These are phyloP conservation scores for Cercophora newfieldiana DNA, from an alignment of 495 filamentous ascomycete genomes.

Conservation along the genomic window DNA sequence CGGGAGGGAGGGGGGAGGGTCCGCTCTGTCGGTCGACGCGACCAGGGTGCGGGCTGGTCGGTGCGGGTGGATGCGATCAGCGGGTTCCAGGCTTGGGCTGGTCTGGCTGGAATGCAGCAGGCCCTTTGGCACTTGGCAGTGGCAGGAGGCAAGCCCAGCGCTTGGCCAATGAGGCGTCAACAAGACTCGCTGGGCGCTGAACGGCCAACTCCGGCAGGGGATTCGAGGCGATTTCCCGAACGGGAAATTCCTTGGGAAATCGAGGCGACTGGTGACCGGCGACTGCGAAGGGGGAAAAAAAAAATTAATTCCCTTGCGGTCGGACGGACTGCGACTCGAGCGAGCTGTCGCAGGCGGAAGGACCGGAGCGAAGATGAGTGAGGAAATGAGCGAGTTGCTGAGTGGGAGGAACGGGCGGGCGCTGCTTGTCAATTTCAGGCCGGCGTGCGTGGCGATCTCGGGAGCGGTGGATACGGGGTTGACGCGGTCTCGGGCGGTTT, in stretches of 20 bases:
- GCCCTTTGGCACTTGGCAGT: conserved; percentile 21
- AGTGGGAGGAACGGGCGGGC: conserved; percentile 1
- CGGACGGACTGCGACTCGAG: neutral
- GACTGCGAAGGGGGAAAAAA: neutral
- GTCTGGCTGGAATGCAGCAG: conserved; percentile 28
- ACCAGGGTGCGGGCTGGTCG: conserved; percentile 16
- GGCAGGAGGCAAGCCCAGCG: conserved; percentile 21
- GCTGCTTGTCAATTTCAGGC: conserved; percentile 7
- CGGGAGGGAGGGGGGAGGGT: conserved; percentile 19
- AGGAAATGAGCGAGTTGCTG: neutral
- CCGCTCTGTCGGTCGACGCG: conserved; percentile 33
- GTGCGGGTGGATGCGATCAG: conserved; percentile 26
- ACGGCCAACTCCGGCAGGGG: conserved; percentile 30
- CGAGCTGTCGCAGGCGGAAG: neutral
- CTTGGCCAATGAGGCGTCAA: conserved; percentile 13
- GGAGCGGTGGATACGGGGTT: conserved; percentile 12
- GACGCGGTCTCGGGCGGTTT: conserved; percentile 12
- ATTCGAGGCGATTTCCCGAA: neutral
- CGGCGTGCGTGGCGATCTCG: conserved; percentile 20
- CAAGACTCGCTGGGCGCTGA: conserved; percentile 11
- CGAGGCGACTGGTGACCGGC: neutral
- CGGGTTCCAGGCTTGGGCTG: conserved; percentile 30
- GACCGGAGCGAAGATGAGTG: neutral
- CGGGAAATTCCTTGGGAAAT: conserved; percentile 24
- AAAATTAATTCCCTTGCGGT: neutral